A percentile compares a stretch with the other conserved stretches of the same genome.
phyloP scores from a whole-genome alignment of 805 yeast species.

The Kurtzmaniella cleridarum region DNA sequence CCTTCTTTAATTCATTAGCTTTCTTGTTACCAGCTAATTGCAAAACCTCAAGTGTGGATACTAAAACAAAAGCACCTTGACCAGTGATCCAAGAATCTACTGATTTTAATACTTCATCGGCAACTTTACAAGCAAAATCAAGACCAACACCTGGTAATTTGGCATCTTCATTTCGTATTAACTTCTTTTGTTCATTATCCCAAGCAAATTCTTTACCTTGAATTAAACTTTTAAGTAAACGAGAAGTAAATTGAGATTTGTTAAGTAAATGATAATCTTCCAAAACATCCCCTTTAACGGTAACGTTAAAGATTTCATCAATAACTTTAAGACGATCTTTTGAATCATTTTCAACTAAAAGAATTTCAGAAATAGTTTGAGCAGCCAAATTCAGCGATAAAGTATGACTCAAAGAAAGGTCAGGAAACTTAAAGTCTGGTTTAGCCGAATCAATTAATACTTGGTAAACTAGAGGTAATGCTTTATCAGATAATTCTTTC shows the following conservation, averaged over 20 bases:
- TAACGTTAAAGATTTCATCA: conserved; percentile 49
- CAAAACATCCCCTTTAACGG: conserved; percentile 58
- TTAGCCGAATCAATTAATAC: conserved; percentile 33
- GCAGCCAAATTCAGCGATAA: conserved; percentile 73
- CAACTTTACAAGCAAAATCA: conserved; percentile 52
- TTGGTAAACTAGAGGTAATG: conserved; percentile 61
- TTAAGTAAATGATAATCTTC: conserved; percentile 65
- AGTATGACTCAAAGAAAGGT: conserved; percentile 43
- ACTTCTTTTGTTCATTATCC: conserved; percentile 42
- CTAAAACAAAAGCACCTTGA: conserved; percentile 75
- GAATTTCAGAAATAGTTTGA: conserved; percentile 74
- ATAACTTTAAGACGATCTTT: conserved; percentile 40
- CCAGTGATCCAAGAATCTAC: conserved; percentile 61
- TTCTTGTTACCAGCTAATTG: conserved; percentile 27
- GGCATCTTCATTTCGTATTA: conserved; percentile 36
- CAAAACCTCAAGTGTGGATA: conserved; percentile 69
- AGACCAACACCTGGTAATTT: conserved; percentile 47
- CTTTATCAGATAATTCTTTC: conserved; percentile 56
- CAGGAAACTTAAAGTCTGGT: conserved; percentile 18
- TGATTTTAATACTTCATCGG: conserved; percentile 42
- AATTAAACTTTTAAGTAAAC: conserved; percentile 69
- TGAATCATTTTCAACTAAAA: conserved; percentile 47
- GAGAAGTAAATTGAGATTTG: conserved; percentile 62
- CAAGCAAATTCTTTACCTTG: conserved; percentile 83
- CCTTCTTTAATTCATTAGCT: conserved; percentile 46